Base-by-base conservation (phyloP, 306 rosid genomes). In the Phaseolus lunatus region DNA sequence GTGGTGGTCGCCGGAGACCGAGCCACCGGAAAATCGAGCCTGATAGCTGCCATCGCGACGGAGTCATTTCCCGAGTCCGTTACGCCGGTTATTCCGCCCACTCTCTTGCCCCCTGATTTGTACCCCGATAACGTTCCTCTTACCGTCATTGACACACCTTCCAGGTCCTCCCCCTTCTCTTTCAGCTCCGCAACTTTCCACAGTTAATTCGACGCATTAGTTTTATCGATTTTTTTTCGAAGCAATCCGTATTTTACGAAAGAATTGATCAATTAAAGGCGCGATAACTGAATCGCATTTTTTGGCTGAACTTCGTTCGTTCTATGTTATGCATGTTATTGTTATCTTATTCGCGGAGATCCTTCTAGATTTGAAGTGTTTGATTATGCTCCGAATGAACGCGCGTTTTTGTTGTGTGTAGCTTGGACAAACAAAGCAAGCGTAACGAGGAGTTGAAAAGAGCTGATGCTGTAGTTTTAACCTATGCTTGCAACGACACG, bases 1-100 rank as follows among this genome's bases (percentile, higher is more conserved):
- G 85, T 92, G 53, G 92, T 87, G 43, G 89, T 94, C 75, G 86
- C 85, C 80, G 98, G 98, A 1, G 98, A 94, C 59, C 80, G 86
- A 9, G 89, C 85, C 75, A 87, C 97, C 80, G 97, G 98, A 0
- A 94, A 94, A 88, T 90, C 98, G 41, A 92, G 88, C 85, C 85
- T 94, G 33, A 94, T 94, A 22, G 74, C 92, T 2, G 79, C 96
- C 0, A 82, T 83, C 23, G 91, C 92, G 13, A 72, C 93, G 19
- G 98, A 92, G 14, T 64, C 89, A 19, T 86, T 90, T 85, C 87
- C 89, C 12, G 96, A 88, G 3, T 50, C 70, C 68, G 90, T 88
- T 43, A 89, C 88, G 14, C 67, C 88, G n/a, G 88, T 94, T 15
- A 89, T 92, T 77, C 90, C 97, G 4, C 94, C 89, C 6, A 88